A percentile compares a stretch with the other conserved stretches of the same genome.
phyloP scores from a whole-genome alignment of 805 yeast species.

The Candida ortonii region DNA sequence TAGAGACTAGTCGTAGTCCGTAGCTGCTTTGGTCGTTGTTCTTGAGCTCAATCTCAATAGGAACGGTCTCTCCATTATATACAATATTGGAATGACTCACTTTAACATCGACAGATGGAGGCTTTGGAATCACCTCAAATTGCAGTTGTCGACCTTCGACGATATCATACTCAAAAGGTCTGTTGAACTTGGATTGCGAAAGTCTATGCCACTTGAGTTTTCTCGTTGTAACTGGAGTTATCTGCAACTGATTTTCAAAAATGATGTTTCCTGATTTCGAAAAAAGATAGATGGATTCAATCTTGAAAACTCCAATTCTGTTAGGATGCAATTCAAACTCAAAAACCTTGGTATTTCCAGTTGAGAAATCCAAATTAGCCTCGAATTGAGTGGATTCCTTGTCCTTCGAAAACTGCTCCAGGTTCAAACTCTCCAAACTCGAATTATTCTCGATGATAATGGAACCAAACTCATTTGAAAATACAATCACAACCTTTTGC shows the following conservation, averaged over 20 bases:
- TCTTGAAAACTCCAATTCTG: conserved; percentile 25
- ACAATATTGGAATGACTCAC: conserved; percentile 28
- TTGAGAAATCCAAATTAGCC: conserved; percentile 18
- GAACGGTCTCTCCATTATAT: conserved; percentile 32
- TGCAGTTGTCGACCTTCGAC: conserved; percentile 13
- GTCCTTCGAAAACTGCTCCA: conserved; percentile 5
- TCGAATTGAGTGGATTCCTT: conserved; percentile 9
- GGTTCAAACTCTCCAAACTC: neutral
- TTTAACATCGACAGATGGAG: conserved; percentile 33
- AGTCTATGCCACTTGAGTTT: conserved; percentile 18
- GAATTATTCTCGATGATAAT: conserved; percentile 15
- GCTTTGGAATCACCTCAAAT: conserved; percentile 38
- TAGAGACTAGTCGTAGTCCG: conserved; percentile 26
- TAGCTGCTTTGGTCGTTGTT: conserved; percentile 34
- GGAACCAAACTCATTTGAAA: conserved; percentile 16
- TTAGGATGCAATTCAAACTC: conserved; percentile 21
- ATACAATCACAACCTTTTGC: conserved; percentile 19
- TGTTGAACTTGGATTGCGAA: conserved; percentile 13
- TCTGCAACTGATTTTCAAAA: conserved; percentile 17
- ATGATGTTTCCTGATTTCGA: conserved; percentile 11
- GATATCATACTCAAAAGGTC: conserved; percentile 15
- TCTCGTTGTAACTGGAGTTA: conserved; percentile 2
- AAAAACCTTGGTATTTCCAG: conserved; percentile 15
- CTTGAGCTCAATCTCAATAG: conserved; percentile 23
- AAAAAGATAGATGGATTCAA: conserved; percentile 19